Evolutionary conservation across 2,329 filamentous ascomycete genomes (phyloP), one percentile per base, ranked within the genome.

Genomic region (Paracorniculantispora psalliotae): DNA sequence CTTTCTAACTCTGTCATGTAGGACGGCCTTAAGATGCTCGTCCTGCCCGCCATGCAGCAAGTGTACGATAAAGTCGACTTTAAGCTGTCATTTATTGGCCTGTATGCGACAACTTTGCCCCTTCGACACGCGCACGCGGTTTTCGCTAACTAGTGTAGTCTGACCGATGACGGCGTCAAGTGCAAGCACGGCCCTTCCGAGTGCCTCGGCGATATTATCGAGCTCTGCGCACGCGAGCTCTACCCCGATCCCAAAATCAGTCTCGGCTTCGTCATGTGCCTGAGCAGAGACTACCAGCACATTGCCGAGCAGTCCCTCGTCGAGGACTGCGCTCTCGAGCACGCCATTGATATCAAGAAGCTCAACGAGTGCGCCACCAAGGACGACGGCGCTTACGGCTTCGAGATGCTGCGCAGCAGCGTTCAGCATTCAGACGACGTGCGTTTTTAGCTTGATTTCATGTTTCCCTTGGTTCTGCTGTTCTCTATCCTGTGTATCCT

Each of bases 251-350:
- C 90, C 33, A 94, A 96, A 74, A 90, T 87, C 64, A 92, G 89
- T 67, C 85, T 99, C 23, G 93, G 93, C 62, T 99, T 97, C 75
- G 88, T 91, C 59, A 94, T 96, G 82, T 99, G 94, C 76, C 76
- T 99, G 59, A 86, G 87, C 23, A 82, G 81, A 63, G 83, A 92
- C 62, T 99, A 92, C 73, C 58, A 79, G 23, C 74, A 86, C 8
- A 96, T 99, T 35, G 93, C 94, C 2, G 79, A 90, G 35, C 83
- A 88, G 53, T 80, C 81, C n/a, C 81, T 97, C 19, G 82, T 97
- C 43, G 83, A 96, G 70, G 86, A 91, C 69, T 99, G 94, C 71
- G 91, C 94, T 3, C 79, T 96, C 53, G 91, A 97, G 74, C 91
- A 96, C 69, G 92, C 91, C 28, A 86, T 97, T 51, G 88, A 94